These are phyloP conservation scores for Tripterygium wilfordii DNA, from an alignment of 177 flowering plant species.

Conservation along the genomic window DNA sequence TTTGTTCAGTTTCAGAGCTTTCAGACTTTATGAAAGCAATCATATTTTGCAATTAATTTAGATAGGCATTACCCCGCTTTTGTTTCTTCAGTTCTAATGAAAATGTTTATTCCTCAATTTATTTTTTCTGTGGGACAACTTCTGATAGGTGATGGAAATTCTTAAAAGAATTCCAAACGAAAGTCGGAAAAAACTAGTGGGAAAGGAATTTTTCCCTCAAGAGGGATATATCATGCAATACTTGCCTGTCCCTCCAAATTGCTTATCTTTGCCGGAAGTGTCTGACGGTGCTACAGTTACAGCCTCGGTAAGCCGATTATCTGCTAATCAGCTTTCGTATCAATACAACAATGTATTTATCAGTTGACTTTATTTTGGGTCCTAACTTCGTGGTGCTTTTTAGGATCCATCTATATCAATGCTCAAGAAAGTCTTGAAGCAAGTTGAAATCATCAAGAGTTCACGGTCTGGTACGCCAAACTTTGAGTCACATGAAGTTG, in stretches of 20 bases:
- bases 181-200: constrained; percentile 55
- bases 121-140: not conserved
- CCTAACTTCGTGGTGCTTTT: constrained; percentile 4
- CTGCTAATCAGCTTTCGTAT: not conserved
- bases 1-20: no score
- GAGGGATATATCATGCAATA: constrained; percentile 67
- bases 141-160: constrained; percentile 60
- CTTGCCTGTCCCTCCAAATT: constrained; percentile 94
- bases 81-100: no score
- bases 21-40: no score
- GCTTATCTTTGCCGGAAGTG: constrained; percentile 85
- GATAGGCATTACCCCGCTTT: no score
- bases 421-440: constrained; percentile 77
- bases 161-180: constrained; percentile 58
- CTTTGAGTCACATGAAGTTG: constrained; percentile 78
- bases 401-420: constrained; percentile 71
- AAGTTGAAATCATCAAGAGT: constrained; percentile 61
- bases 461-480: constrained; percentile 82
- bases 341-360: not conserved
- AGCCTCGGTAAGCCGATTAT: constrained; percentile 58
- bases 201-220: constrained; percentile 70
- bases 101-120: no score
- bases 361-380: not conserved
- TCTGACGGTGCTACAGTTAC: constrained; percentile 75
- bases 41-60: no score